Conservation (phyloP, 176 grass and related monocot genomes). For the sorghum (Sorghum bicolor) region DNA sequence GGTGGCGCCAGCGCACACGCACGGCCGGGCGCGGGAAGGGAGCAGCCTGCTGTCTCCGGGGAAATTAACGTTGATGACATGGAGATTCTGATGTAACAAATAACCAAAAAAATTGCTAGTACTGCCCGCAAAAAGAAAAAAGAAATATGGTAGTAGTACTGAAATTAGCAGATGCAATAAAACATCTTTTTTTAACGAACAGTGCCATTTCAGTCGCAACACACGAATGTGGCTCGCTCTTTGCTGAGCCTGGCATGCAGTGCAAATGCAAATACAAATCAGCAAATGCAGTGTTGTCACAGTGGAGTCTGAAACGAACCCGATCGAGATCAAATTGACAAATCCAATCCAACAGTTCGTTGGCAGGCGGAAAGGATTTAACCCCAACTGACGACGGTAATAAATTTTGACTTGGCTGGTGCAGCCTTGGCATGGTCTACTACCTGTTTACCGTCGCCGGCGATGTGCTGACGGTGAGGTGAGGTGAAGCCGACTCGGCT, state of each 20-base stretch:
- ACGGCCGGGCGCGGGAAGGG: not conserved
- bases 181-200: not conserved
- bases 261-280: not conserved
- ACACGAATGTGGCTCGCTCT: not conserved
- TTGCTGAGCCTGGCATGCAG: not conserved
- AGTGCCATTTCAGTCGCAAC: not conserved
- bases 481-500: not conserved
- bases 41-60: not conserved
- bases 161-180: not conserved
- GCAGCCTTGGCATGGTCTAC: not conserved
- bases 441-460: not conserved
- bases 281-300: not conserved
- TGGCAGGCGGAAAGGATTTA: not conserved
- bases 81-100: conserved; percentile 45
- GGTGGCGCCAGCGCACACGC: not conserved
- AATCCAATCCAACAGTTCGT: not conserved
- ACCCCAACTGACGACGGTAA: not conserved
- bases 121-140: not conserved
- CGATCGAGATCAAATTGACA: not conserved
- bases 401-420: not conserved
- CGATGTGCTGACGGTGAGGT: not conserved
- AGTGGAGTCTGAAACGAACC: not conserved
- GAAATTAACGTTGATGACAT: conserved; percentile 47
- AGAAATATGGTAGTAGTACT: not conserved
- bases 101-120: not conserved